phyloP scores from a whole-genome alignment of 2,329 filamentous ascomycete species.

The Fusarium denticulatum region DNA sequence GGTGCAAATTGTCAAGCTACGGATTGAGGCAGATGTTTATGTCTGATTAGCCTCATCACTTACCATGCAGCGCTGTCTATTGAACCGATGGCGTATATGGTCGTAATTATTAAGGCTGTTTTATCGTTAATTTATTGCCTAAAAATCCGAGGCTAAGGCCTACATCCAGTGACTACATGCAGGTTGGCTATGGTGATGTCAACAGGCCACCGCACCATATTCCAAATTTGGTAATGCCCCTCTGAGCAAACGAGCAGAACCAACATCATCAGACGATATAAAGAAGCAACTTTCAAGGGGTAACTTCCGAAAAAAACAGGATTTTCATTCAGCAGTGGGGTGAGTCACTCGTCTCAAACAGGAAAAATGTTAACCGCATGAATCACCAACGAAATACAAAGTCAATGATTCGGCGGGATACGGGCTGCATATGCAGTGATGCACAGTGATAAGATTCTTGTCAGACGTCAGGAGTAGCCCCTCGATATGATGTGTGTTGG shows the following conservation, averaged over 20 bases:
- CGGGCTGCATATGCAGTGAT: neutral
- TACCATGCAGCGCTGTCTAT: neutral
- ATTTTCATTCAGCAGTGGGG: neutral
- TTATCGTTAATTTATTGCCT: neutral
- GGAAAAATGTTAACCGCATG: neutral
- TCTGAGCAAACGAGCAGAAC: neutral
- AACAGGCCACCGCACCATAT: neutral
- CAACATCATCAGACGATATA: neutral
- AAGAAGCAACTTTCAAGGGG: neutral
- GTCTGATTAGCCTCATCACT: neutral
- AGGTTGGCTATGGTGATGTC: neutral
- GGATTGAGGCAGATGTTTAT: no score
- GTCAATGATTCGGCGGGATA: neutral
- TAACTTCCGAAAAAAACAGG: neutral
- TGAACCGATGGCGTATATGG: neutral
- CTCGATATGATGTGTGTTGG: neutral
- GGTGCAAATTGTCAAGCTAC: no score
- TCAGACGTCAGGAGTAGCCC: neutral
- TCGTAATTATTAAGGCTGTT: neutral
- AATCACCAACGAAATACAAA: neutral
- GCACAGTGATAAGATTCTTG: neutral
- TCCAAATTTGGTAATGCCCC: neutral
- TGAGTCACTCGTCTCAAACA: neutral
- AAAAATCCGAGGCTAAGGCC: neutral
- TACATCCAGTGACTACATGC: neutral